Evolutionary conservation across 768 basidiomycete genomes (phyloP), one percentile per base, ranked within the genome.

Genomic region (Boletus speciosus): DNA sequence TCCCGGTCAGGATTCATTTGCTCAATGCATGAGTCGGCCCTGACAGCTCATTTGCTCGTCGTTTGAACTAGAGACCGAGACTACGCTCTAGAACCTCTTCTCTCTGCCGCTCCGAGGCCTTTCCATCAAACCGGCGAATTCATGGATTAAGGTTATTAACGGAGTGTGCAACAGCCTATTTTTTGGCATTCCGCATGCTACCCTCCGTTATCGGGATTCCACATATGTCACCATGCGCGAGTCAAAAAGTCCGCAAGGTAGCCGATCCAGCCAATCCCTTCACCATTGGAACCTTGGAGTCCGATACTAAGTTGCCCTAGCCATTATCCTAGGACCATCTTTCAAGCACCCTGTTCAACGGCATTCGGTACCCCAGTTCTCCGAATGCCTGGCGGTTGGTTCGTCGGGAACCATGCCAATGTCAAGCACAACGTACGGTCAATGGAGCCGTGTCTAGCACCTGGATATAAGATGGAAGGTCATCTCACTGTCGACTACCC

Each of bases 381-480:
- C 60, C 62, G 48, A 31, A 54, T 8, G 34, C 59, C 48, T 57
- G 48, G 56, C 51, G 1, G 31, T 49, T 65, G 54, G 63, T 60
- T 46, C 49, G 41, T 62, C 55, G 50, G 54, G 40, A 40, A 37
- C 50, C 46, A 46, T 56, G 38, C 65, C 65, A 62, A 57, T 47
- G 43, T 56, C 47, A 45, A 49, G 32, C 23, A 44, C 36, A 50
- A 47, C 23, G 14, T 5, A 1, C 32, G 15, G 50, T 49, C 47
- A 23, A 32, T 52, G 51, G 55, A 55, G 51, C 23, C 7, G 19
- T 34, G 47, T 10, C 42, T 23, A 19, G 15, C 32, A 32, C n/a
- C 16, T 27, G 31, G 37, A 5, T 65, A 65, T 66, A 64, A 59
- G 52, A 23, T 37, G 8, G 19, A 39, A 36, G 7, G 4, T 27